Conservation (phyloP, 208 protist species). For the Leptomonas seymouri region DNA sequence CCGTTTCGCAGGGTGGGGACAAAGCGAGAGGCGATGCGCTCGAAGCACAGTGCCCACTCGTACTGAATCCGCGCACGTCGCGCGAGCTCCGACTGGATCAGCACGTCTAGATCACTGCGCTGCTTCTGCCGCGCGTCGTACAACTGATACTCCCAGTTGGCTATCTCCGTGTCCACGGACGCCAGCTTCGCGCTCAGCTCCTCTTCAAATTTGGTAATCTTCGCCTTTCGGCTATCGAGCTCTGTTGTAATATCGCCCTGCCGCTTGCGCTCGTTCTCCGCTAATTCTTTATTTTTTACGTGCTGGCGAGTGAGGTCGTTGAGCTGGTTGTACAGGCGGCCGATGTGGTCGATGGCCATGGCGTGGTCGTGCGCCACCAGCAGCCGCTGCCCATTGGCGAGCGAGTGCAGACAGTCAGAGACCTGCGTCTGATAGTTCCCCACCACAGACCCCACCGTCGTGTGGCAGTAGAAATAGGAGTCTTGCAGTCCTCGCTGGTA, state of each 20-base stretch:
- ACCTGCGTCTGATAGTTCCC: slow-evolving; percentile 57
- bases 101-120: slow-evolving; percentile 46
- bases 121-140: slow-evolving; percentile 58
- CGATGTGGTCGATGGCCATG: slow-evolving; percentile 68
- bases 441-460: slow-evolving; percentile 57
- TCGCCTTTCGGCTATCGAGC: slow-evolving; percentile 42
- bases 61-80: slow-evolving; percentile 58
- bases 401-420: slow-evolving; percentile 65
- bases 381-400: slow-evolving; percentile 75
- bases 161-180: slow-evolving; percentile 59
- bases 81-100: slow-evolving; percentile 47
- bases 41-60: slow-evolving; percentile 69
- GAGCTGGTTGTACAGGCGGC: slow-evolving; percentile 58
- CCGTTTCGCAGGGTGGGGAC: slow-evolving; percentile 38
- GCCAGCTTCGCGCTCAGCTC: slow-evolving; percentile 40
- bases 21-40: slow-evolving; percentile 62
- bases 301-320: slow-evolving; percentile 47
- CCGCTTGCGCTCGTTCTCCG: slow-evolving; percentile 51
- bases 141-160: slow-evolving; percentile 80
- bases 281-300: slow-evolving; percentile 43
- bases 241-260: slow-evolving; percentile 49
- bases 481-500: slow-evolving; percentile 81
- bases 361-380: slow-evolving; percentile 84
- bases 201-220: slow-evolving; percentile 53
- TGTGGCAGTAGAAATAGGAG: slow-evolving; percentile 64